Evolutionary conservation across 2,329 filamentous ascomycete species (phyloP).

Genomic region (Pseudovirgaria hyperparasitica): DNA sequence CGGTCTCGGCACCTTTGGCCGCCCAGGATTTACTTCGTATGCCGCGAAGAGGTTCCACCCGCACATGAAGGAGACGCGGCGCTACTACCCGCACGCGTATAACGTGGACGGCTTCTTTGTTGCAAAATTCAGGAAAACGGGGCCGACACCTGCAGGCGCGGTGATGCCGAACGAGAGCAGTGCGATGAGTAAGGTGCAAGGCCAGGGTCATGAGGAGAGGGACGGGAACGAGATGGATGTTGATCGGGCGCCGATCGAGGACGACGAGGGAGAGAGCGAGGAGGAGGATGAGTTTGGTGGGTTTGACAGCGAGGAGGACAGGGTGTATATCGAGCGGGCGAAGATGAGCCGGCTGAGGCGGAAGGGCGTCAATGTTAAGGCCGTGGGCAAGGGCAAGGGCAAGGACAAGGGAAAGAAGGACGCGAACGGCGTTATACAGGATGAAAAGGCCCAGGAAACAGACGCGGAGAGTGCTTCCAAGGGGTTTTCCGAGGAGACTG

Average conservation of each 20-base stretch:
- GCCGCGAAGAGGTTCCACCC: conserved; percentile 86
- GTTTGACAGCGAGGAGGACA: conserved; percentile 38
- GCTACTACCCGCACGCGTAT: conserved; percentile 83
- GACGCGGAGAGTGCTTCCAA: conserved; percentile 10
- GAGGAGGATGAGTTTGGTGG: conserved; percentile 33
- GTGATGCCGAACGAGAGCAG: conserved; percentile 19
- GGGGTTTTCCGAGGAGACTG: no score
- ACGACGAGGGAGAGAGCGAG: conserved; percentile 17
- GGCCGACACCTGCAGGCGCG: conserved; percentile 54
- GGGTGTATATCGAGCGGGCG: conserved; percentile 33
- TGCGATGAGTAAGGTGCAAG: conserved; percentile 19
- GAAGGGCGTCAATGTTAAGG: conserved; percentile 36
- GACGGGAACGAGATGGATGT: conserved; percentile 28
- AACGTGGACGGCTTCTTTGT: conserved; percentile 99
- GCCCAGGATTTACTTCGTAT: conserved; percentile 82
- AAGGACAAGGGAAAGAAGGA: conserved; percentile 10
- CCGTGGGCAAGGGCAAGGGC: conserved; percentile 7
- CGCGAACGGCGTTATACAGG: neutral
- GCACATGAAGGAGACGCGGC: conserved; percentile 66
- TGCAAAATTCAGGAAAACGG: conserved; percentile 90
- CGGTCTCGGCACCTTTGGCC: conserved; percentile 77
- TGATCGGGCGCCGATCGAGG: conserved; percentile 57
- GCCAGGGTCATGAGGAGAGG: conserved; percentile 27
- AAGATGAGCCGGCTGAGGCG: conserved; percentile 28
- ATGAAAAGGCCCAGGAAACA: conserved; percentile 8